Conservation (phyloP, 495 filamentous ascomycete genomes). For the Xylaria cubensis region DNA sequence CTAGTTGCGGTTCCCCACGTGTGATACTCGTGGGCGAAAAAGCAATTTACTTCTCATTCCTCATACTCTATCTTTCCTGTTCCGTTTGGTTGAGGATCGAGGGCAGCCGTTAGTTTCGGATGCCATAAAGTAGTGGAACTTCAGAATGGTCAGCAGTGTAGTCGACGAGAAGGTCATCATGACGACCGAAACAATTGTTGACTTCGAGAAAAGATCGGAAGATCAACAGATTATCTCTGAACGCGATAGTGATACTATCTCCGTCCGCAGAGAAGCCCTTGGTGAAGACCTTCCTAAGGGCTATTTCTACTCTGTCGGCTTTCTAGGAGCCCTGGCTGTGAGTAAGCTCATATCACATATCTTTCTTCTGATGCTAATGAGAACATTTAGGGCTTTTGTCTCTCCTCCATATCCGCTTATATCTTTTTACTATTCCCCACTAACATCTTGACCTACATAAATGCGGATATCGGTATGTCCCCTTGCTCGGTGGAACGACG, state of each 20-base stretch:
- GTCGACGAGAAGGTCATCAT: slow-evolving; percentile 3
- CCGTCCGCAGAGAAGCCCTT: slow-evolving; percentile 31
- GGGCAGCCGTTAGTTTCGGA: not conserved
- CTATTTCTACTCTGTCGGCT: slow-evolving; percentile 38
- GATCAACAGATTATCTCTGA: slow-evolving; percentile 13
- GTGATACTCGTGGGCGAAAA: slow-evolving; percentile 5
- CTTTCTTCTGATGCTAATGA: slow-evolving; percentile 2
- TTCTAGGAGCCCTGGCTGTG: slow-evolving; percentile 35
- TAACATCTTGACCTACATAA: slow-evolving; percentile 39
- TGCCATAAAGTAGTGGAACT: not conserved
- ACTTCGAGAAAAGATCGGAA: slow-evolving; percentile 25
- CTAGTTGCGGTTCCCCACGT: slow-evolving; percentile 6
- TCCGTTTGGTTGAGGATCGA: not conserved
- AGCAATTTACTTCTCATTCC: not conserved
- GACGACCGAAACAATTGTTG: slow-evolving; percentile 11
- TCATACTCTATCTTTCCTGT: not conserved
- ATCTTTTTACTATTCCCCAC: slow-evolving; percentile 40
- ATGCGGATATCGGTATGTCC: slow-evolving; percentile 39
- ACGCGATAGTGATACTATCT: slow-evolving; percentile 32
- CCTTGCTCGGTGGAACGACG: not conserved
- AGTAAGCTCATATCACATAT: slow-evolving; percentile 10
- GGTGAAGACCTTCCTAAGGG: slow-evolving; percentile 37
- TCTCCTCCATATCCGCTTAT: slow-evolving; percentile 37
- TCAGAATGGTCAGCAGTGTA: not conserved
- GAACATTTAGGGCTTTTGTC: slow-evolving; percentile 33